phyloP scores from a whole-genome alignment of 164 flowering plant species.

The Amborella trichopoda region DNA sequence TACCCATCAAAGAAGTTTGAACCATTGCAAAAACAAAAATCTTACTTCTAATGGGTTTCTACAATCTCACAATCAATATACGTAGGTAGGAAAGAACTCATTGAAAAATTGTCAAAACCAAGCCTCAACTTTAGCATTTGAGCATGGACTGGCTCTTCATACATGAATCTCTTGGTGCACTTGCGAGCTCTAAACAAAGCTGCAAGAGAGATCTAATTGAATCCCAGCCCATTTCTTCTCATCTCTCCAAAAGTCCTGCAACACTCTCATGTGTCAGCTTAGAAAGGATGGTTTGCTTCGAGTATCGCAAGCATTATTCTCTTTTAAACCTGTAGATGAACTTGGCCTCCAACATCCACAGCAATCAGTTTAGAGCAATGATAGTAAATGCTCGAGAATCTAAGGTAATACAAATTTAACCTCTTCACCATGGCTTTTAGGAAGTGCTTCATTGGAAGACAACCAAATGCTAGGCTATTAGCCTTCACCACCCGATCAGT shows the following conservation, averaged over 20 bases:
- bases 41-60: no score
- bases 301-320: constrained; percentile 59
- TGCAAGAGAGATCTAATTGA: no score
- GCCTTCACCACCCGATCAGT: constrained; percentile 25
- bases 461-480: constrained; percentile 30
- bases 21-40: no score
- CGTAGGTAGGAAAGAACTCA: no score
- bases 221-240: no score
- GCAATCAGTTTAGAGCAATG: constrained; percentile 32
- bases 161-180: no score
- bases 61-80: no score
- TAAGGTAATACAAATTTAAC: constrained; percentile 34
- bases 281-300: constrained; percentile 89
- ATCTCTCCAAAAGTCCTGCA: constrained; percentile 75
- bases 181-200: no score
- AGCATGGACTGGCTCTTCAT: no score
- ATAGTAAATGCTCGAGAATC: constrained; percentile 56
- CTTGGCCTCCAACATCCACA: constrained; percentile 59
- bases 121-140: no score
- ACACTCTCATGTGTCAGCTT: constrained; percentile 64
- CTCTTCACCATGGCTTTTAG: constrained; percentile 18
- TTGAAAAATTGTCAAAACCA: no score
- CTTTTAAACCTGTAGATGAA: constrained; percentile 62
- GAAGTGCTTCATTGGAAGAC: constrained; percentile 29
- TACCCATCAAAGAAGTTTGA: no score